Evolutionary conservation across 2,329 filamentous ascomycete species (phyloP).

Genomic region (Paecilomyces sp.): DNA sequence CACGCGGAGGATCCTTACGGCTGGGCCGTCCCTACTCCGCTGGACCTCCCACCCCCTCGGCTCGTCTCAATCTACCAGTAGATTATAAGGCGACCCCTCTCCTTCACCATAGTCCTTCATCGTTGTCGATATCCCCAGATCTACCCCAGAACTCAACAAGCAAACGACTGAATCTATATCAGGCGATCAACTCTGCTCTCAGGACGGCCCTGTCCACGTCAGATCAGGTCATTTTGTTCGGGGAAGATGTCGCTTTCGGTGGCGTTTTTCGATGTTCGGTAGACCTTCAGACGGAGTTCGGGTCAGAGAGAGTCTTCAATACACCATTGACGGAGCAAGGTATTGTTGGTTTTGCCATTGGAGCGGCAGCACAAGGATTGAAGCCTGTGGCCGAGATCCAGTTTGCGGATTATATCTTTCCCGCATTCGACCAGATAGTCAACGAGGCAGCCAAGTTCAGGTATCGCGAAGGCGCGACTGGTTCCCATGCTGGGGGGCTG

Average conservation of each 20-base stretch:
- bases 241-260: slow-evolving; percentile 94
- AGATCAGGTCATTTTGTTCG: slow-evolving; percentile 83
- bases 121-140: slow-evolving; percentile 64
- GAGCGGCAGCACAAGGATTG: slow-evolving; percentile 84
- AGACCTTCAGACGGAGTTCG: slow-evolving; percentile 82
- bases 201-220: slow-evolving; percentile 74
- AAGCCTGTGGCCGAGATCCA: slow-evolving; percentile 90
- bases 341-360: slow-evolving; percentile 88
- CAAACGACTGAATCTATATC: slow-evolving; percentile 87
- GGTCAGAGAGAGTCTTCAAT: slow-evolving; percentile 87
- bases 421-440: slow-evolving; percentile 88
- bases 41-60: slow-evolving; percentile 35
- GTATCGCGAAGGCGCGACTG: slow-evolving; percentile 62
- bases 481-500: slow-evolving; percentile 66
- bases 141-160: slow-evolving; percentile 66
- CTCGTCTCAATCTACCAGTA: slow-evolving; percentile 72
- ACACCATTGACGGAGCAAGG: slow-evolving; percentile 92
- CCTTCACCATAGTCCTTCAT: slow-evolving; percentile 70
- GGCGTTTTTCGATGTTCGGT: slow-evolving; percentile 94
- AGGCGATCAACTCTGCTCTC: slow-evolving; percentile 86
- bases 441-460: slow-evolving; percentile 88
- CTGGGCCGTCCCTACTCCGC: slow-evolving; percentile 40
- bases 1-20: slow-evolving; percentile 1
- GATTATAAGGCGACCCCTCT: slow-evolving; percentile 80
- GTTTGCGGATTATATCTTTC: slow-evolving; percentile 91